These are phyloP conservation scores for Pterocarpus macrocarpus DNA, from an alignment of 306 rosid species.

Conservation along the genomic window DNA sequence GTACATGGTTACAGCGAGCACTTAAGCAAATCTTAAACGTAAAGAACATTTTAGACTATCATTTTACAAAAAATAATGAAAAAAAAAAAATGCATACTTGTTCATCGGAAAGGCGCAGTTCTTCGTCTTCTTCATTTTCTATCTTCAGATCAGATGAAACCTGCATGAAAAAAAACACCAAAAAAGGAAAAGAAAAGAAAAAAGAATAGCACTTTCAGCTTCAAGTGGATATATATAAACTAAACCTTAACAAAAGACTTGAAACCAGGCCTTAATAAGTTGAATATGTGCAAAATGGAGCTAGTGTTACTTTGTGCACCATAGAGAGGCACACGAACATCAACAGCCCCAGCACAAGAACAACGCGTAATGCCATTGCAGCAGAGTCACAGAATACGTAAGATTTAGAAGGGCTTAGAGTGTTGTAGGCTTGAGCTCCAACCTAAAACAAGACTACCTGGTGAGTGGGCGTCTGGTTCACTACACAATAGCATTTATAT, in stretches of 20 bases:
- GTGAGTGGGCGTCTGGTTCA: not conserved
- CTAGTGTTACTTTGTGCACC: not conserved
- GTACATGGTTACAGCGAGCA: not conserved
- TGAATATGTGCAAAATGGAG: not conserved
- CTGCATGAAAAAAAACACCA: constrained; percentile 34
- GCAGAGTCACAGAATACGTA: not conserved
- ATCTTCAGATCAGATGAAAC: constrained; percentile 62
- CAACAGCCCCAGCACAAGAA: constrained; percentile 47
- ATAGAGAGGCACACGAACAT: constrained; percentile 43
- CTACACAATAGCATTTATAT: constrained; percentile 42
- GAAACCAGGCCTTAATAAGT: not conserved
- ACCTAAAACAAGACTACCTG: not conserved
- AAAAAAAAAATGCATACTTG: not conserved
- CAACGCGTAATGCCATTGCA: constrained; percentile 52
- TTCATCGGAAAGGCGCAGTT: constrained; percentile 12
- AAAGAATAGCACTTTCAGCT: not conserved
- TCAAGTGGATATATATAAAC: not conserved
- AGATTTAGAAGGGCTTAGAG: too few species aligned
- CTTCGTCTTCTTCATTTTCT: constrained; percentile 48
- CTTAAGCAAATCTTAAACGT: not conserved
- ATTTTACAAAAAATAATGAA: not conserved
- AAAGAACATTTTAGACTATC: not conserved
- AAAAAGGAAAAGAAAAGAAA: not conserved
- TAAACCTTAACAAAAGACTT: not conserved
- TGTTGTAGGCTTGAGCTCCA: not conserved